Percentiles rank a stretch among this genome's conserved stretches.
Conservation (phyloP, 75 land plant genomes). For the Isoetes taiwanensis region DNA sequence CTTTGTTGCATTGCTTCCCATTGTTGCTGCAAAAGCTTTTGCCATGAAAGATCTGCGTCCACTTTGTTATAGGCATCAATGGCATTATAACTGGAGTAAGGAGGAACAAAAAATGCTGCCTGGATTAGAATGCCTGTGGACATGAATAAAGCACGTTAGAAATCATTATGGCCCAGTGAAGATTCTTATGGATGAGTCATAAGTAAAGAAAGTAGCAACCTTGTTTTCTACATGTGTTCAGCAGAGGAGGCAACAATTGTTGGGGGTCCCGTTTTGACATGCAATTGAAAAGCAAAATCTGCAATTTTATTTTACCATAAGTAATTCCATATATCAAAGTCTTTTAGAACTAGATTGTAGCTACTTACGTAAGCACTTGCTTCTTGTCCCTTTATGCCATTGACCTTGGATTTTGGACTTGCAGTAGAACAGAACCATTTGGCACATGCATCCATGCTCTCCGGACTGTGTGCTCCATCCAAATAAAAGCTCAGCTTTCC, state of each 20-base stretch:
- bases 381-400: constrained; percentile 5
- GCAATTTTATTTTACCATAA: too few relatives aligned
- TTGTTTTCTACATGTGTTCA: constrained; percentile 47
- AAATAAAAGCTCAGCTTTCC: constrained; percentile 58
- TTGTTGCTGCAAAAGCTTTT: too few relatives aligned
- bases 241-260: constrained; percentile 54
- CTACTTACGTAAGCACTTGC: too few relatives aligned
- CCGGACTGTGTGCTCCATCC: constrained; percentile 99
- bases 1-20: too few relatives aligned
- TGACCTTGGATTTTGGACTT: constrained; percentile 9
- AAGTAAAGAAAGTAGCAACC: constrained; percentile 28
- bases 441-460: constrained; percentile 94
- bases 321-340: too few relatives aligned
- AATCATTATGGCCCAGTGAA: background rate
- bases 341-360: too few relatives aligned
- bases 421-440: constrained; percentile 68
- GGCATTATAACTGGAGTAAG: constrained; percentile 15
- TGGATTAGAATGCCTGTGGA: constrained; percentile 13
- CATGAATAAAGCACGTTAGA: too few relatives aligned
- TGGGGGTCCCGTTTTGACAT: constrained; percentile 89
- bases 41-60: too few relatives aligned
- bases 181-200: background rate
- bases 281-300: constrained; percentile 89
- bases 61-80: too few relatives aligned
- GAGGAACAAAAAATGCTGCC: constrained; percentile 24